A percentile compares a stretch with the other conserved stretches of the same genome.
These are phyloP conservation scores for Simplicillium aogashimaense DNA, from an alignment of 2,329 filamentous ascomycete species.

Conservation along the genomic window DNA sequence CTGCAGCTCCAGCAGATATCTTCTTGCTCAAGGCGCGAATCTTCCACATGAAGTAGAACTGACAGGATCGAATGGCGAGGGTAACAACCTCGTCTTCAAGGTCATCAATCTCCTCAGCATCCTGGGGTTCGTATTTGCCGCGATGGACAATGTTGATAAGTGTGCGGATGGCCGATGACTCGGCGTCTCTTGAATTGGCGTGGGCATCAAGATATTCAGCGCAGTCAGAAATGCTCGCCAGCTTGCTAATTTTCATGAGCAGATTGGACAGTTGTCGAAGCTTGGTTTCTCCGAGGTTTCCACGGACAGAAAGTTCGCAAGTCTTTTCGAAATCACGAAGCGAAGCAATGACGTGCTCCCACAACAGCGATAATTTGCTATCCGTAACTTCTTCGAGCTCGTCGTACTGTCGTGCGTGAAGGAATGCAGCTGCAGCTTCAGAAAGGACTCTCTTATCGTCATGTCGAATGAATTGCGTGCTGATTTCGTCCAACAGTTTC, in stretches of 20 bases:
- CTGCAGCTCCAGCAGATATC: slow-evolving; percentile 42
- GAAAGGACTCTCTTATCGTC: slow-evolving; percentile 75
- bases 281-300: slow-evolving; percentile 53
- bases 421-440: slow-evolving; percentile 71
- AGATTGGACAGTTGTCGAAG: slow-evolving; percentile 65
- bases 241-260: slow-evolving; percentile 69
- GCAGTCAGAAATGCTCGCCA: slow-evolving; percentile 72
- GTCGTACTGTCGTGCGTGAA: slow-evolving; percentile 78
- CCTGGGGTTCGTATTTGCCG: slow-evolving; percentile 57
- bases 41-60: slow-evolving; percentile 97
- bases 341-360: slow-evolving; percentile 72
- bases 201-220: slow-evolving; percentile 62
- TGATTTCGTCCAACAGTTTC: slow-evolving; percentile 79
- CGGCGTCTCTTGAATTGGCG: slow-evolving; percentile 35
- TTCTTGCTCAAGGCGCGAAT: slow-evolving; percentile 48
- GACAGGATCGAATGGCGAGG: slow-evolving; percentile 63
- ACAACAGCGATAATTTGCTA: slow-evolving; percentile 68
- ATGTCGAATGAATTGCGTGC: slow-evolving; percentile 89
- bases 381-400: slow-evolving; percentile 82
- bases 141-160: slow-evolving; percentile 65
- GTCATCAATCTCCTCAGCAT: slow-evolving; percentile 62
- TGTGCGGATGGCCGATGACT: slow-evolving; percentile 51
- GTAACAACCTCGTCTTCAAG: slow-evolving; percentile 71
- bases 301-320: slow-evolving; percentile 61
- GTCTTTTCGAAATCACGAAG: slow-evolving; percentile 63